Percentiles rank a stretch among this genome's conserved stretches.
Conservation (phyloP, 495 filamentous ascomycete genomes). For the Tuber brumale region DNA sequence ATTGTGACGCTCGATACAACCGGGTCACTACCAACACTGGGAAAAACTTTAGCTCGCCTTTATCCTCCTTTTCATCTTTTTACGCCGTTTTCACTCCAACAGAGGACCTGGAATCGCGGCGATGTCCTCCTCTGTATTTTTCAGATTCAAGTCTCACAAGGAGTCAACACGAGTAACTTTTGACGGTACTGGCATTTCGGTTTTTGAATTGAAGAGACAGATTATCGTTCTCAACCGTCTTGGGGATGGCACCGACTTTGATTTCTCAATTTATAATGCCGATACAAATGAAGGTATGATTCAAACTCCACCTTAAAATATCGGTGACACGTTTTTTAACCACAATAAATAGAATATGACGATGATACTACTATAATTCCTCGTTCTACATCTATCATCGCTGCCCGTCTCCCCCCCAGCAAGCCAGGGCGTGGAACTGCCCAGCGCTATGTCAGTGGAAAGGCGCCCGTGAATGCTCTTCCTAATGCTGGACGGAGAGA, state of each 20-base stretch:
- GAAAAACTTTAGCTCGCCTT: constrained; percentile 21
- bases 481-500: constrained; percentile 58
- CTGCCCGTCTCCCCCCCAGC: constrained; percentile 73
- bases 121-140: constrained; percentile 98
- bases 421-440: constrained; percentile 78
- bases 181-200: constrained; percentile 95
- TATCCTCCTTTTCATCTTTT: constrained; percentile 9
- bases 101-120: constrained; percentile 25
- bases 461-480: constrained; percentile 84
- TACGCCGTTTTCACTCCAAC: not conserved
- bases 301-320: not conserved
- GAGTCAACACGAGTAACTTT: constrained; percentile 91
- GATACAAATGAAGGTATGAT: constrained; percentile 82
- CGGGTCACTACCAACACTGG: constrained; percentile 25
- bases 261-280: constrained; percentile 84
- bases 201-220: constrained; percentile 96
- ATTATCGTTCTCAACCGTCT: constrained; percentile 90
- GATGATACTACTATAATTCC: constrained; percentile 95
- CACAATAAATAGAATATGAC: constrained; percentile 64
- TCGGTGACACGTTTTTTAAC: constrained; percentile 34
- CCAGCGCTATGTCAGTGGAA: constrained; percentile 91
- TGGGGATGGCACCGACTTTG: constrained; percentile 94
- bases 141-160: constrained; percentile 99
- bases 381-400: constrained; percentile 86
- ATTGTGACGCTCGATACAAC: constrained; percentile 37